Evolutionary conservation across 1,284 basidiomycete species (phyloP).

Genomic region (Ceraceosorus bombacis): DNA sequence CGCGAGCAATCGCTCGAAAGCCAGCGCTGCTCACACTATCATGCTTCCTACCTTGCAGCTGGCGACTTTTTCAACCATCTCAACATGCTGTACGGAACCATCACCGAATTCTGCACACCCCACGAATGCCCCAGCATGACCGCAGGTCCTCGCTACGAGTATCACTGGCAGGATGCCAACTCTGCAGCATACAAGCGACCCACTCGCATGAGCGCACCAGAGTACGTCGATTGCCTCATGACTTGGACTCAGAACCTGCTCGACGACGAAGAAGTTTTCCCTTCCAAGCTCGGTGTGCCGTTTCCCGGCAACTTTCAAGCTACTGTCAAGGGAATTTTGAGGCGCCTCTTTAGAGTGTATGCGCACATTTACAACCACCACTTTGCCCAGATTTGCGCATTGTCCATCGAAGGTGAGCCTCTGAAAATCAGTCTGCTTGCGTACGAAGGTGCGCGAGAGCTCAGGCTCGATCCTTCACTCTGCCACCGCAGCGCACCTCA

Average conservation of each 20-base stretch:
- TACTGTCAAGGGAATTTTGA: constrained; percentile 82
- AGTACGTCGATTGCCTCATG: constrained; percentile 97
- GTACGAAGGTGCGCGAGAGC: background rate
- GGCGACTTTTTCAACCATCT: constrained; percentile 49
- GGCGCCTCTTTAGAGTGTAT: constrained; percentile 91
- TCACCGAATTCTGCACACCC: constrained; percentile 46
- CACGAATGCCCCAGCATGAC: constrained; percentile 93
- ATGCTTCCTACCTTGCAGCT: constrained; percentile 12
- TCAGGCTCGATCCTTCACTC: background rate
- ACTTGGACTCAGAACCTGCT: constrained; percentile 92
- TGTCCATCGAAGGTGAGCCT: constrained; percentile 84
- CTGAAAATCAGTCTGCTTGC: background rate
- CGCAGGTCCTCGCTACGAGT: constrained; percentile 92
- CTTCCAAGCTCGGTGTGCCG: constrained; percentile 82
- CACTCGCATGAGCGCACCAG: constrained; percentile 50
- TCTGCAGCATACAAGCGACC: constrained; percentile 40
- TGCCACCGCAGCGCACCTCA: constrained; percentile 66
- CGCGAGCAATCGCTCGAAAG: too few relatives aligned
- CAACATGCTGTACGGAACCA: constrained; percentile 48
- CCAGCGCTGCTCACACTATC: too few relatives aligned
- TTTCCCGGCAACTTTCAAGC: constrained; percentile 87
- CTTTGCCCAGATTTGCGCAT: constrained; percentile 95
- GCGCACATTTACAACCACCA: constrained; percentile 99
- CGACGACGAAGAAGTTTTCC: constrained; percentile 88
- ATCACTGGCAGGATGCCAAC: constrained; percentile 82